Evolutionary conservation across 148 eudicot species (phyloP), one percentile per base, ranked within the genome.

Genomic region (Amaranthus cruentus): DNA sequence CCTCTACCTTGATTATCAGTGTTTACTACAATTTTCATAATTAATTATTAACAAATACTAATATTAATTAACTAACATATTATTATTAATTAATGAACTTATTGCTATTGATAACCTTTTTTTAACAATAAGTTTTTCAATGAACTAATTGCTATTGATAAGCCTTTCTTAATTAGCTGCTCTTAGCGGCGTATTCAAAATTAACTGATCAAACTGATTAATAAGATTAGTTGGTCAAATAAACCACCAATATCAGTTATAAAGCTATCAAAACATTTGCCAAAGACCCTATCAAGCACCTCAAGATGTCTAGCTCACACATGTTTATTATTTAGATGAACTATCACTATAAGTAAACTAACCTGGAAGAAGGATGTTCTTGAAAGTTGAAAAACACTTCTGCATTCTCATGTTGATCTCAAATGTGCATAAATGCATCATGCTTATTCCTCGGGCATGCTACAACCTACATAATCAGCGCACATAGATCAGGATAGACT

Each of bases 261-360:
- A 28, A 28, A 28, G 38, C 38, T 28, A 28, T 28, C 38, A 28
- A 28, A 28, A 28, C 38, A 28, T 28, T 28, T 28, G 38, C 38
- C 38, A 28, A 28, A 28, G 38, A 28, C 38, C 38, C 38, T 28
- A 28, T 28, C 38, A 28, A 28, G 38, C 38, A 28, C 38, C 2
- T 28, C 38, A 28, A 67, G 56, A 55, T 67, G 70, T 55, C 56
- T 67, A 28, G 38, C 38, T 28, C 11, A 11, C 46, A 67, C 56
- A 67, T 67, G 46, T 46, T 18, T 51, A 49, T 44, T 50, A 51
- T 49, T 28, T 28, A 28, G 38, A 28, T 2, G 70, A 43, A 67
- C 12, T 38, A 9, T 7, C 63, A 4, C 9, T 69, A 52, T 12
- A 55, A 9, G 38, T 51, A 42, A 72, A 72, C 75, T 64, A 73